These are phyloP conservation scores for Ophiostoma sp. DNA, from an alignment of 2,329 filamentous ascomycete species.

Conservation along the genomic window DNA sequence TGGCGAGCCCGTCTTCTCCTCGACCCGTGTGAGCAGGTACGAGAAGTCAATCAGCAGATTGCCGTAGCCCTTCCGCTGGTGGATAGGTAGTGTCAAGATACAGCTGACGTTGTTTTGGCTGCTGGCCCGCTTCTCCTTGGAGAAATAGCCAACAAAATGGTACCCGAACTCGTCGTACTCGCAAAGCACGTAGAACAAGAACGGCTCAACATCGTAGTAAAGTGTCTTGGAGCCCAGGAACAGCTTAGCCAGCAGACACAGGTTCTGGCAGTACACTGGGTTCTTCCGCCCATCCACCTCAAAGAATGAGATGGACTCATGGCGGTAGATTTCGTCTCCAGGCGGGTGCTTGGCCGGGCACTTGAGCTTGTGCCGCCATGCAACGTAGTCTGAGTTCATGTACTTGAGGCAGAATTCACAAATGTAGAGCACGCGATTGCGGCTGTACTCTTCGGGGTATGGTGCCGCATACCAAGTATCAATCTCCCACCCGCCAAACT, in stretches of 20 bases:
- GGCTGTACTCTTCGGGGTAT: slow-evolving; percentile 96
- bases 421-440: slow-evolving; percentile 95
- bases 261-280: slow-evolving; percentile 96
- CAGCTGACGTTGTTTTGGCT: slow-evolving; percentile 98
- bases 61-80: slow-evolving; percentile 95
- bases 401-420: slow-evolving; percentile 99
- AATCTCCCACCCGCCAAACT: slow-evolving; percentile 96
- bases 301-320: slow-evolving; percentile 89
- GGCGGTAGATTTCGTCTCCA: slow-evolving; percentile 95
- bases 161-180: slow-evolving; percentile 90
- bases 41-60: slow-evolving; percentile 98
- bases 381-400: slow-evolving; percentile 98
- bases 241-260: slow-evolving; percentile 91
- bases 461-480: slow-evolving; percentile 99
- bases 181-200: slow-evolving; percentile 95
- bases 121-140: slow-evolving; percentile 93
- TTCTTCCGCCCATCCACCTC: slow-evolving; percentile 97
- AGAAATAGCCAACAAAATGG: slow-evolving; percentile 99
- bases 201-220: slow-evolving; percentile 97
- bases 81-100: slow-evolving; percentile 92
- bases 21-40: slow-evolving; percentile 89
- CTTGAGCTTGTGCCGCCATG: slow-evolving; percentile 96
- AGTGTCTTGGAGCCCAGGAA: slow-evolving; percentile 98
- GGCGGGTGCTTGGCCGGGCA: slow-evolving; percentile 96
- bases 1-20: slow-evolving; percentile 90